Base-by-base conservation (phyloP, 495 filamentous ascomycete genomes). In the Aspergillus hancockii region DNA sequence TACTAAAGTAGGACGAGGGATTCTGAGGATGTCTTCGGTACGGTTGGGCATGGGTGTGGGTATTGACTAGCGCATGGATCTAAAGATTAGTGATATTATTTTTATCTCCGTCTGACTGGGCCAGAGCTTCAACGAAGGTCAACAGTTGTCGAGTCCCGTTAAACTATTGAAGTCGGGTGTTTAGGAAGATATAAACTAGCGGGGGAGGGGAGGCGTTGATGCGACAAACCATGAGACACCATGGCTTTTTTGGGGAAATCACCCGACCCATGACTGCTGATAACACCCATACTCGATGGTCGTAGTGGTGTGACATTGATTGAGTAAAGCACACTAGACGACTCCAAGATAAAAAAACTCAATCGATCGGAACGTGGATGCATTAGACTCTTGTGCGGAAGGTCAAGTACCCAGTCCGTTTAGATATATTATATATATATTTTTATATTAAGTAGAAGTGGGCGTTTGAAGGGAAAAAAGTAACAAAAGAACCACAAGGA, bases 241-340 rank as follows among this genome's bases (percentile, higher is more conserved):
- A 52, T 58, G 40, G 30, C 40, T 52, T 36, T n/a, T 54, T 59
- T 47, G 50, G 57, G 57, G 50, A 59, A 59, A 47, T 59, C 50
- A 45, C 54, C 57, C 57, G 57, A 49, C 36, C 47, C 55, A 38
- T 16, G 54, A 47, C 46, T 57, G 36, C 34, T 50, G 46, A 41
- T 47, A 40, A 50, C 22, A 19, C 32, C 38, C 19, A 38, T 52
- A 21, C 38, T 51, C 18, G 31, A n/a, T 28, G 31, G 25, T 6
- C 21, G 16, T 14, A 19, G 40, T 46, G 40, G 41, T 59, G 50
- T 59, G 57, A 52, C 54, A n/a, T 40, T 25, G 38, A 53, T 53
- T 28, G 5, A 8, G 13, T 32, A 23, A 41, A n/a, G 31, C 14
- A 32, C 30, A 36, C 31, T n/a, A 40, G 31, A 8, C 3, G 19